phyloP scores from a whole-genome alignment of 1,284 basidiomycete genomes.

The Trichosporon asahii region DNA sequence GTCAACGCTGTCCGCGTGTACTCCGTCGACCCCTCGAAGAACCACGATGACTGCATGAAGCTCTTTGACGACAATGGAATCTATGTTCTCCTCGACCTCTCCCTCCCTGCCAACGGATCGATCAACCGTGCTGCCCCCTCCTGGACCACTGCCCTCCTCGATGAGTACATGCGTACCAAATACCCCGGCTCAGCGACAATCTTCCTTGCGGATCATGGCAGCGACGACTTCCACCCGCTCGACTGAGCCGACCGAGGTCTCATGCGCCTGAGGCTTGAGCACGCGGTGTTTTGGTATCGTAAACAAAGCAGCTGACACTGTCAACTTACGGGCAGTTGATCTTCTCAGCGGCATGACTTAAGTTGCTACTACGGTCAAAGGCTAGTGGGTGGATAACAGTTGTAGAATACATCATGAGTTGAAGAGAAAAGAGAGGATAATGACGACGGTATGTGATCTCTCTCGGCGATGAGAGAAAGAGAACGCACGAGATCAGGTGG shows the following conservation, averaged over 20 bases:
- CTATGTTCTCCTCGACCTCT: conserved; percentile 84
- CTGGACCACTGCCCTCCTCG: conserved; percentile 79
- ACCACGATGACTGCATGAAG: conserved; percentile 84
- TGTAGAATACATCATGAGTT: neutral
- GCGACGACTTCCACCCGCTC: neutral
- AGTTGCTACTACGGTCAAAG: too few relatives aligned
- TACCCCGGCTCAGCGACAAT: neutral
- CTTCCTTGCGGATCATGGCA: too few relatives aligned
- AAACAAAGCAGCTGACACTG: too few relatives aligned
- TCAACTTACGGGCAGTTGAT: too few relatives aligned
- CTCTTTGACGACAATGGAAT: conserved; percentile 73
- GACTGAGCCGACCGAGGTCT: neutral
- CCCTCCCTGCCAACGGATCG: conserved; percentile 78
- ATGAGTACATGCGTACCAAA: conserved; percentile 70
- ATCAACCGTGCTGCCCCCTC: conserved; percentile 71
- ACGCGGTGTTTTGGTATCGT: too few relatives aligned
- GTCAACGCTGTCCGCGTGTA: conserved; percentile 71
- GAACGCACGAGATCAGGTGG: neutral
- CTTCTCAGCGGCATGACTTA: too few relatives aligned
- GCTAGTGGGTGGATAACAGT: too few relatives aligned
- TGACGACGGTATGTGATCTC: neutral
- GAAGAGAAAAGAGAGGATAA: neutral
- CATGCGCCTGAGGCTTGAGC: too few relatives aligned
- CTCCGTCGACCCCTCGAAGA: conserved; percentile 72
- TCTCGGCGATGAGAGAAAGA: neutral